Base-by-base conservation (phyloP, 2,329 filamentous ascomycete genomes). In the Fonsecaea pedrosoi region DNA sequence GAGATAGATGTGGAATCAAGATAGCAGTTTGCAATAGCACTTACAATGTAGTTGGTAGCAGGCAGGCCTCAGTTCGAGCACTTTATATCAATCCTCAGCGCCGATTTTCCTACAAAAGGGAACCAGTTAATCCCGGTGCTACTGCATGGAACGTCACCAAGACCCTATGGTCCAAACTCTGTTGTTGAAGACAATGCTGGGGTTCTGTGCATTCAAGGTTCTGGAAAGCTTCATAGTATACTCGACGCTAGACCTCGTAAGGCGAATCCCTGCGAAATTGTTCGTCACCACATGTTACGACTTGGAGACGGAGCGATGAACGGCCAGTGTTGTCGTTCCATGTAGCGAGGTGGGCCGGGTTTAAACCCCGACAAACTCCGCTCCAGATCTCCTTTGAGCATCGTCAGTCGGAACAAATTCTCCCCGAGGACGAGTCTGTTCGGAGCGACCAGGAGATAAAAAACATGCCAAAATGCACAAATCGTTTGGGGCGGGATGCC, bases 61-160 rank as follows among this genome's bases (percentile, higher is more conserved):
- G 8, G 21, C 21, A 25, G 18, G 21, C 21, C 45, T 21, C 12
- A 9, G 18, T 30, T 50, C 45, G 12, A 50, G 45, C 42, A 21
- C 25, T 50, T 50, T 50, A 50, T 50, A 50, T 50, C 45, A 50
- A 50, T 50, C 8, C 7, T 21, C 10, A 4, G 21, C 18, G 2
- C 18, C 18, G 13, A 13, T 50, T 50, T 13, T 10, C 8, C 21
- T 13, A 10, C 4, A 10, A 50, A 50, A 50, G 45, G 45, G 45
- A 50, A 50, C 4, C 15, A 50, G 10, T 50, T 50, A 50, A 50
- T 50, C 45, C 45, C 45, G 45, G 45, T 50, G 45, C 45, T 50
- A 50, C 18, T 50, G 18, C 9, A 4, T 25, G 21, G 21, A 8
- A 50, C 45, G 18, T 50, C 45, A 50, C 21, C 8, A 50, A 50